phyloP scores from a whole-genome alignment of 2,329 filamentous ascomycete species.

The Dothideomycetidae sp. region DNA sequence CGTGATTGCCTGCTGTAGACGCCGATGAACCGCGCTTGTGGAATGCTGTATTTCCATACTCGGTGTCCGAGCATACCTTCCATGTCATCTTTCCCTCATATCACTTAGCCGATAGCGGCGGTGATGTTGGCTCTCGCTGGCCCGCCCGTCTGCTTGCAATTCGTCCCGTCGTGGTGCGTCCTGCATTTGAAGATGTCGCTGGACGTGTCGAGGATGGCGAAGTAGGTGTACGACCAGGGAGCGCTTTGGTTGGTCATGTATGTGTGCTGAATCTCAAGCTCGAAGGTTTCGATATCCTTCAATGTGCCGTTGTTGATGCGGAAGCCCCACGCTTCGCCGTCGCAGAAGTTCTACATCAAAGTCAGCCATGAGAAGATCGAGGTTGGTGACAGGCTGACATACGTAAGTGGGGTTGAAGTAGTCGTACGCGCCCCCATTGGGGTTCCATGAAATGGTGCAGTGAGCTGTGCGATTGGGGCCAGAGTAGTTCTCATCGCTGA shows the following conservation, averaged over 20 bases:
- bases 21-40: too few relatives aligned
- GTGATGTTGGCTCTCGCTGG: conserved; percentile 1
- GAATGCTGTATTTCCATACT: too few relatives aligned
- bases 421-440: background rate
- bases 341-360: conserved; percentile 5
- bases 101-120: conserved; percentile 1
- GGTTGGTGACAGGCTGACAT: background rate
- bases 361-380: background rate
- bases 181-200: background rate
- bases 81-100: too few relatives aligned
- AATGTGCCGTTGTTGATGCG: conserved; percentile 9
- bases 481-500: background rate
- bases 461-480: conserved; percentile 1
- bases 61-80: too few relatives aligned
- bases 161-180: background rate
- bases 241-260: conserved; percentile 2
- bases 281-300: conserved; percentile 7
- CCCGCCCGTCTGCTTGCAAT: conserved; percentile 2
- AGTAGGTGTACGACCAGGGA: background rate
- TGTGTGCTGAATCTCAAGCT: conserved; percentile 9
- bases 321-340: conserved; percentile 9
- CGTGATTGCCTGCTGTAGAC: too few relatives aligned
- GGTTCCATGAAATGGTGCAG: conserved; percentile 8
- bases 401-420: conserved; percentile 10
- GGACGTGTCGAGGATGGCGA: background rate